phyloP scores from a whole-genome alignment of 2,329 filamentous ascomycete genomes.

The Mycosphaerella sp. region DNA sequence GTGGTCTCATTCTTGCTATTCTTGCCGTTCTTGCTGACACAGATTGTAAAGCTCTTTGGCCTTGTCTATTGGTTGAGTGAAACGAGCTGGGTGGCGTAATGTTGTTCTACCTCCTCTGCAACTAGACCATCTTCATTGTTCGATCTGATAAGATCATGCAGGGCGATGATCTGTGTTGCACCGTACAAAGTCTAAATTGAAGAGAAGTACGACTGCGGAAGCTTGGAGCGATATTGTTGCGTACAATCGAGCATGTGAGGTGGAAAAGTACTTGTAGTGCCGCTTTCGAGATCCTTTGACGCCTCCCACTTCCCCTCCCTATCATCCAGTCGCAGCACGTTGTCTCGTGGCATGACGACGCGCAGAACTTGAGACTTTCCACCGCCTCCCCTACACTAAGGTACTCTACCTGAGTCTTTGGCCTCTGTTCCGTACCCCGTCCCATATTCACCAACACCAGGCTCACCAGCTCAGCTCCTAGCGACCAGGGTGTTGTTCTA shows the following conservation, averaged over 20 bases:
- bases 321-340: no score
- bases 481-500: background rate
- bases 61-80: no score
- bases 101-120: no score
- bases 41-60: no score
- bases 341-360: background rate
- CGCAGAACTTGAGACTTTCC: background rate
- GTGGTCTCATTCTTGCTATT: no score
- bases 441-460: background rate
- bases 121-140: no score
- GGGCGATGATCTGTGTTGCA: constrained; percentile 2
- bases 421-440: background rate
- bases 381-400: background rate
- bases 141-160: constrained; percentile 6
- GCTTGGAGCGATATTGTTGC: background rate
- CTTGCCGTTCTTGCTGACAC: no score
- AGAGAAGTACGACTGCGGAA: background rate
- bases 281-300: background rate
- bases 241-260: no score
- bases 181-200: background rate
- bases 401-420: background rate
- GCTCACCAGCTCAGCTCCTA: background rate
- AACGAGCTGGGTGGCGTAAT: no score
- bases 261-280: no score
- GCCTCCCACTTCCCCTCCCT: no score